These are phyloP conservation scores for Penicillium sp. DNA, from an alignment of 2,329 filamentous ascomycete species.

Conservation along the genomic window DNA sequence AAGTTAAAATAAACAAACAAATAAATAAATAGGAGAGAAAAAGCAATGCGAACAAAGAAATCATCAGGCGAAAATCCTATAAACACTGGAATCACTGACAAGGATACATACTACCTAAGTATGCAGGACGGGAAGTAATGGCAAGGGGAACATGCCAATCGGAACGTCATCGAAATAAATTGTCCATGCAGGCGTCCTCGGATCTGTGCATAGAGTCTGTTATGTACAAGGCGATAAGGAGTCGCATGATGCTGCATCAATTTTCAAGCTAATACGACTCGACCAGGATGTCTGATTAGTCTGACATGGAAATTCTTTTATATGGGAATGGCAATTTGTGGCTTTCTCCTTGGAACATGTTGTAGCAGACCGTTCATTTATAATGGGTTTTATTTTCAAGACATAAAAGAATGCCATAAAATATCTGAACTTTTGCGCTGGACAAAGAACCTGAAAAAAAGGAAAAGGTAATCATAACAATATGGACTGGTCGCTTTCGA, in stretches of 20 bases:
- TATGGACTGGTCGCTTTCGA: conserved; percentile 22
- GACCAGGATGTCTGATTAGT: conserved; percentile 14
- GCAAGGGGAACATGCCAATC: conserved; percentile 11
- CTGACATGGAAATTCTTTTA: not conserved
- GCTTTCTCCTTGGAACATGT: not conserved
- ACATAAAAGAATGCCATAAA: conserved; percentile 1
- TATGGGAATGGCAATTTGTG: conserved; percentile 5
- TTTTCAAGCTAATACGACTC: not conserved
- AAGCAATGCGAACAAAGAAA: conserved; percentile 4
- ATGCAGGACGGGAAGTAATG: conserved; percentile 10
- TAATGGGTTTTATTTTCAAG: not conserved
- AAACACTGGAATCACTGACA: not conserved
- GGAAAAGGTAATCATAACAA: conserved; percentile 22
- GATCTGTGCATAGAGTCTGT: not conserved
- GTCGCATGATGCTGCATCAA: conserved; percentile 7
- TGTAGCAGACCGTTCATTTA: not conserved
- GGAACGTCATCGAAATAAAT: conserved; percentile 1
- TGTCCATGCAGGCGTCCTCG: conserved; percentile 8
- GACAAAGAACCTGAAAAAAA: conserved; percentile 9
- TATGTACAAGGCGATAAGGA: conserved; percentile 4
- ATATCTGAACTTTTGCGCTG: conserved; percentile 18
- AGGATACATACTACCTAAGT: not conserved
- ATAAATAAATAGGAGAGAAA: not conserved
- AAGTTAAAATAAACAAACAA: not conserved
- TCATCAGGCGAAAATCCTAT: not conserved